Base-by-base conservation (phyloP, 192 early-diverging fungal genomes). In the Mortierella alpina region DNA sequence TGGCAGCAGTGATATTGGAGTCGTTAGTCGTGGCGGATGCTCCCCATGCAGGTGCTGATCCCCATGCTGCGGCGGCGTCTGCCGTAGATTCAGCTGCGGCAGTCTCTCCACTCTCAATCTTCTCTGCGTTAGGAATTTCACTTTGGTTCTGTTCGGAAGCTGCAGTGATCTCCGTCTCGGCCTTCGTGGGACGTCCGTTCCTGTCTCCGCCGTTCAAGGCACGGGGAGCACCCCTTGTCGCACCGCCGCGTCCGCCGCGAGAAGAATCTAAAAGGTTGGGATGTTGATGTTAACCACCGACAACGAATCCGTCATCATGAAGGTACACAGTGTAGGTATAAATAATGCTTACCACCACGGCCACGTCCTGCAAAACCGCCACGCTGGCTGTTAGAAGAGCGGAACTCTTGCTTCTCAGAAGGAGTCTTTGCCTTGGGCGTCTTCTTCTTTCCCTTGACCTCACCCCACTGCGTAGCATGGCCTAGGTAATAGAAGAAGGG, bases 371-470 rank as follows among this genome's bases (percentile, higher is more conserved):
- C 83, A 20, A 82, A 83, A 52, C 88, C 88, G 53, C 89, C 90
- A 54, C 90, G 89, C 61, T 86, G 62, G 73, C 57, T 69, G 68
- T 69, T 69, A 18, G 68, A 69, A 10, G 75, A 70, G 63, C 84
- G 53, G 71, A 75, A 83, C 62, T 87, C 84, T 55, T 84, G 51
- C 83, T 88, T 54, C 75, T 86, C 74, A 70, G 85, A 54, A 59
- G 86, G 80, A 72, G 86, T 84, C 88, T 91, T 86, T 70, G 83
- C 83, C 81, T 78, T 76, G 55, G 50, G 84, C 63, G 83, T 91
- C 87, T 78, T 87, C 85, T 93, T 91, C 49, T 83, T 85, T 73
- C 89, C 91, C 84, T 93, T 94, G 73, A 96, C 95, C 82, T 96
- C 91, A 39, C 92, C 93, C 93, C 95, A 97, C 72, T 95, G 92